Evolutionary conservation across 306 rosid genomes (phyloP), one percentile per base, ranked within the genome.

Genomic region (Bauhinia variegata): DNA sequence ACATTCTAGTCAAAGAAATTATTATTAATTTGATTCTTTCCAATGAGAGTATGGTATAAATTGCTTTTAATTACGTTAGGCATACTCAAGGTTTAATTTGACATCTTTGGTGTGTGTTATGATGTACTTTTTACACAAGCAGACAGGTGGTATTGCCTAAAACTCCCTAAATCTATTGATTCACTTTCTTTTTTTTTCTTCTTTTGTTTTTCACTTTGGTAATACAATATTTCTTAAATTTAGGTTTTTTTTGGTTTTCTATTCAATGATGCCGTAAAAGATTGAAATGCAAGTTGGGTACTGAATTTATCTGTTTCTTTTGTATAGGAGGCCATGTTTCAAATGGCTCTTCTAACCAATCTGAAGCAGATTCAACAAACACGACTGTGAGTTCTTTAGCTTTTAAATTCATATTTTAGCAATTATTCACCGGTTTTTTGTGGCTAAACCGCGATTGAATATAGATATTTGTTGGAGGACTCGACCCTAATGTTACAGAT

Each of bases 391-490:
- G 97, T 65, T 74, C 37, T 65, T 41, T 42, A 69, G 60, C 67
- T 53, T 60, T 37, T 43, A 53, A 43, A 39, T 32, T 63, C 42
- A 41, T 42, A 32, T 43, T 71, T 28, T 63, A 55, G 67, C 33
- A 5, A 55, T 54, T 55, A 32, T n/a, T 10, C 19, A 18, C 54
- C 54, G 53, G 42, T 32, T 67, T 50, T 32, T 28, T 37, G 50
- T 67, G 50, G 65, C 76, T 84, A 70, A 87, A 39, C 43, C 7
- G 5, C 60, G 50, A 71, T 62, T 58, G 60, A 12, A 71, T 28
- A 39, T 70, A 95, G 99, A 91, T 95, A 80, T 95, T 95, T 86
- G 99, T 95, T 43, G 99, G 99, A 76, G 99, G 99, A 71, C 96
- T 95, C 34, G 99, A 95, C 77, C 88, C 99, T 49, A 85, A 82